Conservation (phyloP, 345 rosid species). For the Murraya koenigii region DNA sequence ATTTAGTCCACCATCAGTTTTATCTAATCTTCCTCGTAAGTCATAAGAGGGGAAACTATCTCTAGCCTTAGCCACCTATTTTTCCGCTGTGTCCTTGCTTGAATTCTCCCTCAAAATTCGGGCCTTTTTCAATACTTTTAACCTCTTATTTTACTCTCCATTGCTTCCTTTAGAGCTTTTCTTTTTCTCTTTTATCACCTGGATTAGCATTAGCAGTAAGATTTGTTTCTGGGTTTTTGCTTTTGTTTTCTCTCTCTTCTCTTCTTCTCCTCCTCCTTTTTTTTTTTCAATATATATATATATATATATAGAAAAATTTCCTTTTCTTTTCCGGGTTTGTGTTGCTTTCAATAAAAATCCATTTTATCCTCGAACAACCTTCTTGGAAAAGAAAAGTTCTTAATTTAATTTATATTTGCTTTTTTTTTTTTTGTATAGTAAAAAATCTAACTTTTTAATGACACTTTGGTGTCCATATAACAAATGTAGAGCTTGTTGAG, state of each 20-base stretch:
- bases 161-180: not conserved
- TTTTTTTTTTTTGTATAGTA: not conserved
- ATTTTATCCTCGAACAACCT: not conserved
- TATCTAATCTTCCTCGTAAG: not conserved
- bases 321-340: slow-evolving; percentile 9
- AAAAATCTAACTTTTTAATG: not conserved
- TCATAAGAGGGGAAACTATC: not conserved
- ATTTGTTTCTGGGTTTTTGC: slow-evolving; percentile 17
- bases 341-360: not conserved
- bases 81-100: slow-evolving; percentile 17
- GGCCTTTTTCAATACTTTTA: not conserved
- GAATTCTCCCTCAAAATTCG: not conserved
- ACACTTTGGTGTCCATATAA: slow-evolving; percentile 7
- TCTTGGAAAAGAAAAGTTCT: not conserved
- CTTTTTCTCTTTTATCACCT: slow-evolving; percentile 8
- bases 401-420: not conserved
- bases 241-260: not conserved
- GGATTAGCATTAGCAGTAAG: not conserved
- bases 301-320: not conserved
- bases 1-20: not conserved
- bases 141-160: not conserved
- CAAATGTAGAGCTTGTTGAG: slow-evolving; percentile 6
- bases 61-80: slow-evolving; percentile 5
- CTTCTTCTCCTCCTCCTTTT: not conserved
- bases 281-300: not conserved